phyloP scores from a whole-genome alignment of 2,329 filamentous ascomycete genomes.

The Annulohypoxylon truncatum region DNA sequence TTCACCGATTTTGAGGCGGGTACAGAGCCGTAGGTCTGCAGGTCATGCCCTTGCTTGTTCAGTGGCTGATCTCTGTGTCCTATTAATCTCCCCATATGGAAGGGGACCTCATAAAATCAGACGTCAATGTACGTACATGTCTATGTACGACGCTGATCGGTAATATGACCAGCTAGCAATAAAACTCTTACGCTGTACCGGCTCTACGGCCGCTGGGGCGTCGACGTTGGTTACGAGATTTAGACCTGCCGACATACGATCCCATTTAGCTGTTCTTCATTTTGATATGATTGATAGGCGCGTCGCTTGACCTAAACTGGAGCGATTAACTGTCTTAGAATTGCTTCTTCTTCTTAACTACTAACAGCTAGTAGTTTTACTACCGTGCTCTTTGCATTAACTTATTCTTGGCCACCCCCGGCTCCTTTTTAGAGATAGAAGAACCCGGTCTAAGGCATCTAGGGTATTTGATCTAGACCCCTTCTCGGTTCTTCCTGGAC shows the following conservation, averaged over 20 bases:
- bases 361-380: conserved; percentile 16
- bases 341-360: conserved; percentile 37
- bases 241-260: conserved; percentile 9
- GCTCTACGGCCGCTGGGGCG: conserved; percentile 1
- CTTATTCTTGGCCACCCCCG: conserved; percentile 17
- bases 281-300: conserved; percentile 38
- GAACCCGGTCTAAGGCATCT: conserved; percentile 10
- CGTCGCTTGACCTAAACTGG: conserved; percentile 28
- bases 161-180: conserved; percentile 22
- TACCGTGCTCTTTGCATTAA: conserved; percentile 27
- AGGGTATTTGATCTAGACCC: conserved; percentile 36
- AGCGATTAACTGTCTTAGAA: conserved; percentile 35
- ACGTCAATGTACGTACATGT: conserved; percentile 15
- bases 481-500: conserved; percentile 14
- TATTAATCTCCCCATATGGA: conserved; percentile 34
- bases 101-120: conserved; percentile 24
- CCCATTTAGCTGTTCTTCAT: conserved; percentile 24
- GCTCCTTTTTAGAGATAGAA: conserved; percentile 1
- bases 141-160: conserved; percentile 22
- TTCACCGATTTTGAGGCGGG: conserved; percentile 27
- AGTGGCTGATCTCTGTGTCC: conserved; percentile 24
- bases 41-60: conserved; percentile 32
- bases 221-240: conserved; percentile 4
- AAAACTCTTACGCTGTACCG: conserved; percentile 16
- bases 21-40: conserved; percentile 26